Conservation (phyloP, 1,284 basidiomycete species). For the Heterobasidion annosum region DNA sequence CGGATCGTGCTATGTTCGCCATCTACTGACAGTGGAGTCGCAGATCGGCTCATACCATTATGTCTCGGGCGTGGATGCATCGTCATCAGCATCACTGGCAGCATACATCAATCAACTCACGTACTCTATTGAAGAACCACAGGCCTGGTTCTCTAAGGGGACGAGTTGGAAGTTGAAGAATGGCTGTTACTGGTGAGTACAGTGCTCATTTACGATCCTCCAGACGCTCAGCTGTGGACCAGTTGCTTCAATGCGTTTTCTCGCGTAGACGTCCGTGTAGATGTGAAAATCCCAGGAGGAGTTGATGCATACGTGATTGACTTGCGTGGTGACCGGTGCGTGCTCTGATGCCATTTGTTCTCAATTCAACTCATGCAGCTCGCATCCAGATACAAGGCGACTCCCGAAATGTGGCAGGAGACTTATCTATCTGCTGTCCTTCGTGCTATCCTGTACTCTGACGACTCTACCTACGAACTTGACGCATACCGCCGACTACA, state of each 20-base stretch:
- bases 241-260: constrained; percentile 99
- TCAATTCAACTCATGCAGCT: background rate
- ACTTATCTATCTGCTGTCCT: constrained; percentile 92
- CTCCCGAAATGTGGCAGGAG: constrained; percentile 93
- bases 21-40: constrained; percentile 5
- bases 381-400: constrained; percentile 74
- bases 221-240: background rate
- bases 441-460: constrained; percentile 89
- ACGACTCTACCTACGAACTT: constrained; percentile 86
- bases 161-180: constrained; percentile 88
- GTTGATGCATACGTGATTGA: constrained; percentile 95
- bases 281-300: constrained; percentile 97
- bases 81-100: constrained; percentile 93
- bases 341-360: constrained; percentile 6
- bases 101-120: constrained; percentile 98
- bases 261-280: constrained; percentile 92
- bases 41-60: constrained; percentile 92
- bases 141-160: constrained; percentile 89
- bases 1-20: constrained; percentile 1
- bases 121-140: constrained; percentile 87
- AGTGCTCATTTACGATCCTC: background rate
- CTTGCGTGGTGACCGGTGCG: constrained; percentile 85
- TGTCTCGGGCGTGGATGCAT: constrained; percentile 94
- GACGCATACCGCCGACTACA: constrained; percentile 95
- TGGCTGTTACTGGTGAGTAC: constrained; percentile 85